Evolutionary conservation across 805 yeast species (phyloP), one percentile per base, ranked within the genome.

Genomic region (Starmerella kuoi): DNA sequence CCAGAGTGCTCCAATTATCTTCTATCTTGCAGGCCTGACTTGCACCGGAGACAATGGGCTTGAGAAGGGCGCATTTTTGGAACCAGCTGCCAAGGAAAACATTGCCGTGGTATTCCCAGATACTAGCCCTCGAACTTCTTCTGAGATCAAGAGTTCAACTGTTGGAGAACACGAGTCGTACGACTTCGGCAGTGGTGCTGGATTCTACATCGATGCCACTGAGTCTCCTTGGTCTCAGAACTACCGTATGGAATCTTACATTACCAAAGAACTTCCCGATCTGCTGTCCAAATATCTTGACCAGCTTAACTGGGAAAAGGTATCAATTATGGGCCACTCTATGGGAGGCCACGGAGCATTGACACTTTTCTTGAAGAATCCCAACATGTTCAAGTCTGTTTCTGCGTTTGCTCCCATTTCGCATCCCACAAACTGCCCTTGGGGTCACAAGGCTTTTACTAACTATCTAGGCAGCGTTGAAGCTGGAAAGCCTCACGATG

Each of bases 331-430:
- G n/a, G 98, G 98, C 34, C 97, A 91, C 61, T 91, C 98, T 1
- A 91, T 91, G 97, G 98, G 98, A 38, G 98, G 98, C 1, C 84
- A 73, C 59, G 98, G 97, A 44, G 94, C 98, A 0, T 62, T 88
- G 46, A 65, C 79, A 46, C 66, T 76, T n/a, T 76, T 62, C 51
- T 63, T 88, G 46, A 73, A 69, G 48, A 75, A 80, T 59, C 83
- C 87, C 1, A 79, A 76, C 1, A 67, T 66, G 54, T 88, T 80
- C 67, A 73, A 73, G 58, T 76, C 91, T 1, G 87, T 82, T 32
- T 74, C 84, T 45, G 96, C 95, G 0, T 88, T 88, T 64, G 74
- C 96, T 0, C 97, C 98, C 40, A 83, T 91, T 51, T 64, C 75
- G 21, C 82, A 86, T 62, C 97, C 97, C 5, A 62, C 70, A 41